Evolutionary conservation across 2,329 filamentous ascomycete genomes (phyloP).

Genomic region (Colletotrichum liriopes): DNA sequence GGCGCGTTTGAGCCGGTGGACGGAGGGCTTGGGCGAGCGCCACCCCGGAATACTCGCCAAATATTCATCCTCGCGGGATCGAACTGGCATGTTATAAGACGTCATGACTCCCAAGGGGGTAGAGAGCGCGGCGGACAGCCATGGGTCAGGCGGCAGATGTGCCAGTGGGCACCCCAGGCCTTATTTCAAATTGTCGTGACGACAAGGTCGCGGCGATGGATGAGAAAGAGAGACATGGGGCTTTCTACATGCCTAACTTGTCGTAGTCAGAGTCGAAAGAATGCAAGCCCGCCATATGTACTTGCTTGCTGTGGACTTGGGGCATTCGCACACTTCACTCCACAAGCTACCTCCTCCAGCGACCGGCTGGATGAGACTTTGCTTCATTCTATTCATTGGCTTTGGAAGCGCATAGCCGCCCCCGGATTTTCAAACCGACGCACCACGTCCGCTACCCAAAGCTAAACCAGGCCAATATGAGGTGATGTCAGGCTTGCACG

Average conservation of each 20-base stretch:
- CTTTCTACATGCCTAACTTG: conserved; percentile 5
- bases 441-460: not conserved
- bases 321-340: not conserved
- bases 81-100: conserved; percentile 20
- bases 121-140: conserved; percentile 1
- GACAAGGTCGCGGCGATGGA: not conserved
- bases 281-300: not conserved
- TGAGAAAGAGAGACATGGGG: conserved; percentile 15
- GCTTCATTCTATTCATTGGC: conserved; percentile 19
- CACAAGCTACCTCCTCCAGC: not conserved
- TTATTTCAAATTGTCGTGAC: conserved; percentile 27
- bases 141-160: not conserved
- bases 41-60: not conserved
- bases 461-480: not conserved
- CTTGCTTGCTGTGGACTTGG: not conserved
- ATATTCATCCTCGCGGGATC: not conserved
- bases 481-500: not conserved
- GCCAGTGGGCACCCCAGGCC: not conserved
- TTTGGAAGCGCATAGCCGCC: conserved; percentile 37
- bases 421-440: not conserved
- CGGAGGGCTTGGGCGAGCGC: not conserved
- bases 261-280: not conserved
- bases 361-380: not conserved
- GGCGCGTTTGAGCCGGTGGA: not conserved
- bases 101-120: conserved; percentile 35